Base-by-base conservation (phyloP, 2,329 filamentous ascomycete genomes). In the Exophiala dermatitidis region DNA sequence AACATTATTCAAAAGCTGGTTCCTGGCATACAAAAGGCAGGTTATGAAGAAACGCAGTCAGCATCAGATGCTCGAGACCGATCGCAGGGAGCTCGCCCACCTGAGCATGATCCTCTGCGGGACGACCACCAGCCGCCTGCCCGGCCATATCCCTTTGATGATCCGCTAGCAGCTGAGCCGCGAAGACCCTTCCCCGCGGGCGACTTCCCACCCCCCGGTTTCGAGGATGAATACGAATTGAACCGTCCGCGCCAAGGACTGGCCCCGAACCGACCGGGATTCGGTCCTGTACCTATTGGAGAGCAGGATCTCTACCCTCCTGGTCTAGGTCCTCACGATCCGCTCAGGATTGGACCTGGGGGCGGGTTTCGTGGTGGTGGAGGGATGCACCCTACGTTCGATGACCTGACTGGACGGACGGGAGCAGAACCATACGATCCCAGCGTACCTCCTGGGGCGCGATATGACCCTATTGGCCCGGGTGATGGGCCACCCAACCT, bases 301-400 rank as follows among this genome's bases (percentile, higher is more conserved):
- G 84, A 91, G 37, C 80, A 90, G 63, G 93, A 98, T 68, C 72
- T 97, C 6, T 86, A 97, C 63, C 93, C 93, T 1, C 85, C 85
- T 6, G 88, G 88, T 0, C 73, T 98, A 0, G 90, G 90, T 0
- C 90, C 90, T 0, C 76, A 90, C 63, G 90, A 96, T 68, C 90
- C 91, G 8, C 71, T 96, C 2, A 74, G 86, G 32, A 80, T 88
- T 51, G 80, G 83, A 4, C 80, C 81, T 31, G 75, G 77, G 28
- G 77, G 80, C 45, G 78, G 81, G 0, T 69, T 82, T 3, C 80
- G 81, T 9, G 79, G 83, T 19, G 79, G 79, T 7, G 83, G 85
- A 8, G 93, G 93, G 0, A 98, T 98, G 93, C 88, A 96, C 69
- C 93, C 93, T 0, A 95, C 90, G 0, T 93, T 95, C 67, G 89